Base-by-base conservation (phyloP, 1,284 basidiomycete species). In the Marasmius sp. region DNA sequence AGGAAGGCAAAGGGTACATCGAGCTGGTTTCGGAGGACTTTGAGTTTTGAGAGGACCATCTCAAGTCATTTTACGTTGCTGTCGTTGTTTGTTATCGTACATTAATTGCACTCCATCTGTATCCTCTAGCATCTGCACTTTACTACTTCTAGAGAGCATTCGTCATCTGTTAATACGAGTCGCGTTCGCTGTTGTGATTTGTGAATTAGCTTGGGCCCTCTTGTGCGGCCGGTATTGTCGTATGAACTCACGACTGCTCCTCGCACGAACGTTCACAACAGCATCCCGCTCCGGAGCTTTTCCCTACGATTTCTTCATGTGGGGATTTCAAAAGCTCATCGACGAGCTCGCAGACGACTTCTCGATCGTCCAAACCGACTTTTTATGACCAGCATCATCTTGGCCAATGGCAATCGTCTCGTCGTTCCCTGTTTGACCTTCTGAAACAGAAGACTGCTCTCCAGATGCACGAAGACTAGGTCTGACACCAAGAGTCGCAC, bases 401-500 rank as follows among this genome's bases (percentile, higher is more conserved):
- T 47, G 45, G n/a, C n/a, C 45, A 47, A n/a, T 27, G 27, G 27
- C 8, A 16, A 47, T 47, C 45, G 9, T 8, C 8, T n/a, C 45
- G 16, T n/a, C 45, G 45, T n/a, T n/a, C 16, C 8, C 20, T 16
- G n/a, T 20, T 20, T 6, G 45, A n/a, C 20, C 45, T 7, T 47
- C 45, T 18, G 9, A 8, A 8, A 20, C n/a, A 6, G 16, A n/a
- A 18, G 45, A 47, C 9, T 47, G 9, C 6, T 47, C 45, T 14
- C 34, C 52, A 18, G 80, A 27, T 27, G 27, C 78, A 8, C 82
- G 78, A 34, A 90, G 63, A 38, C 83, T 83, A 0, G 93, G 89
- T 39, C 86, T 79, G 8, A 94, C 81, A 39, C 92, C 92, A n/a
- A 98, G 79, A 0, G 86, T 85, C 0, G 94, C 87, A 69, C 95